phyloP scores from a whole-genome alignment of 441 rosid species.

The Jatropha multifida region DNA sequence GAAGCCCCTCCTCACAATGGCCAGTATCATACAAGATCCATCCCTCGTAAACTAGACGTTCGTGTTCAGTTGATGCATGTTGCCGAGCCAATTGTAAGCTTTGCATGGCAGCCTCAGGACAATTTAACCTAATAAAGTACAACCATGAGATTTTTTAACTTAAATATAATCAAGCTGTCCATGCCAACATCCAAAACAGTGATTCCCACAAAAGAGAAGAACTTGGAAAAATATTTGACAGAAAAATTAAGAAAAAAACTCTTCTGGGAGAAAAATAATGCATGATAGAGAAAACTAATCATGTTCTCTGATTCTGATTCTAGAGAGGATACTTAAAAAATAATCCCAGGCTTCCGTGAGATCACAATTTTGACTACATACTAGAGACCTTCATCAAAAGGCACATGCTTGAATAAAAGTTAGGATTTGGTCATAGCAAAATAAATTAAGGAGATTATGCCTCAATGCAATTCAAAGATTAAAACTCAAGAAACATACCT shows the following conservation, averaged over 20 bases:
- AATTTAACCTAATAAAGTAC: slow-evolving; percentile 63
- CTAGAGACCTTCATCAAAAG: background rate
- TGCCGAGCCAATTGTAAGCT: slow-evolving; percentile 88
- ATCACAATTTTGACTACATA: background rate
- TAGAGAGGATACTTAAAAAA: background rate
- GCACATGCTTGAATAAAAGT: background rate
- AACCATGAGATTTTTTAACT: background rate
- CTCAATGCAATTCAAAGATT: slow-evolving; percentile 4
- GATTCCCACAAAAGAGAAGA: background rate
- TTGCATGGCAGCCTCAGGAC: slow-evolving; percentile 96
- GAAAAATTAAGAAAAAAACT: background rate
- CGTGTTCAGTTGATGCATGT: slow-evolving; percentile 86
- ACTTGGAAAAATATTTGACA: background rate
- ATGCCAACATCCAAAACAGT: slow-evolving; percentile 12
- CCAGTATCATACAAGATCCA: slow-evolving; percentile 98
- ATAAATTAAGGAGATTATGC: background rate
- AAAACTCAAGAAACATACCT: slow-evolving; percentile 46
- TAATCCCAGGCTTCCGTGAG: background rate
- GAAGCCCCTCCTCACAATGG: slow-evolving; percentile 89
- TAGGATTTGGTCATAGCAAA: background rate
- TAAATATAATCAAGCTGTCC: slow-evolving; percentile 3
- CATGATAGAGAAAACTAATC: background rate
- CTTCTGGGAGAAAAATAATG: background rate
- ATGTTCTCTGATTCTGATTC: background rate
- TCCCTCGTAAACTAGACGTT: slow-evolving; percentile 91